Evolutionary conservation across 2,329 filamentous ascomycete species (phyloP), one percentile per base, ranked within the genome.

Genomic region (Fusarium sp.): DNA sequence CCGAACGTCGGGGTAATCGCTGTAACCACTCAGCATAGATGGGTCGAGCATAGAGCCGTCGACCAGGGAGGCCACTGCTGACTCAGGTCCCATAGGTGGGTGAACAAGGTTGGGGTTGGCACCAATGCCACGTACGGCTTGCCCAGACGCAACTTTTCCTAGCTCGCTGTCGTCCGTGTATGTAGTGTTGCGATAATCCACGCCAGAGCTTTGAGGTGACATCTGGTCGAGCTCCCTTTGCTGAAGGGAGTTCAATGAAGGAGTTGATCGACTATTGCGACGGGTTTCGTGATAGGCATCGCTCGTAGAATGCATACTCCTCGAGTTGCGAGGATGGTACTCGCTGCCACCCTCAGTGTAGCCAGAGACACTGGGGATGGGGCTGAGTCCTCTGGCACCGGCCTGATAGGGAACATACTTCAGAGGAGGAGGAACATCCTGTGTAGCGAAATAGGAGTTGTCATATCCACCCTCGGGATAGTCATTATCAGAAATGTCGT

Each of bases 361-460:
- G 61, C 93, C 95, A 10, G 92, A 94, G 13, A 97, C 91, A 70
- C 93, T 97, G 67, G 95, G 93, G 58, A 96, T 93, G 1, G 94
- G 94, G 72, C 93, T 97, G 44, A 96, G 78, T 10, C 88, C 89
- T 38, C 91, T 89, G 48, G 86, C 84, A 66, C 90, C 86, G 10
- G 87, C 83, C 68, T 88, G 84, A 62, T 91, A 89, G 2, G 89
- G 85, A n/a, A 88, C 82, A 67, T 90, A 90, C 64, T 85, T 85
- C 26, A 88, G 76, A 13, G 85, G 86, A 4, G 85, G 84, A 3
- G 87, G 86, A 3, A 89, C 87, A 59, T 89, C 85, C 66, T 89
- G 87, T 4, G 81, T 82, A 65, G 78, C 81, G 67, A 85, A 86
- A 65, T 84, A 86, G 44, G 79, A 77, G 64, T 80, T 75, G 72